Evolutionary conservation across 441 rosid species (phyloP), one percentile per base, ranked within the genome.

Genomic region (Arabidopsis lyrata): DNA sequence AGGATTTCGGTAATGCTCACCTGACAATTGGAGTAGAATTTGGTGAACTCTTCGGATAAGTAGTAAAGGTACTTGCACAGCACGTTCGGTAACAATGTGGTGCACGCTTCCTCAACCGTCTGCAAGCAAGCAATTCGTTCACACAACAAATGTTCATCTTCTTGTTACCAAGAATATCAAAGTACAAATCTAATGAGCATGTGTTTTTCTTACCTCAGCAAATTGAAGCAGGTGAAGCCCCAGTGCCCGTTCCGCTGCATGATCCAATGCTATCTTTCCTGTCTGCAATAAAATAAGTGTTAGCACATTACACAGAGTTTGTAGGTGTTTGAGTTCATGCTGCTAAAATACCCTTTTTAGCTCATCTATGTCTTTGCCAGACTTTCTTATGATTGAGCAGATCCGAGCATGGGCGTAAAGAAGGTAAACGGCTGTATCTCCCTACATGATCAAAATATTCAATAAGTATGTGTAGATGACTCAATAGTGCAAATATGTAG

Each of bases 341-440:
- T 29, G n/a, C 14, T 47, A 67, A 77, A 85, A 76, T 82, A 91
- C 97, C 63, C 86, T 87, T 82, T 87, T 94, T 68, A 90, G 79
- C 56, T 87, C 89, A 70, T 86, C 93, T 3, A 83, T 76, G 72
- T 91, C 91, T 80, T 80, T 88, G 32, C 93, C 93, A 77, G 97
- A 94, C 73, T 84, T 94, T 73, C 83, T 86, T 83, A 94, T 90
- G 78, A 94, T 94, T 47, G 97, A 94, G 78, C 93, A 94, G 63
- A 90, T 94, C 72, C 97, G 88, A 65, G 98, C 97, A 87, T 94
- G 96, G 12, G 98, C 95, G 85, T 94, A 94, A 32, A 87, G 80
- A 82, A 90, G 84, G 84, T 90, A 94, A 58, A 90, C 92, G 64
- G 93, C 97, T 50, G 96, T 90, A 45, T 94, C 83, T 44, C 99